Conservation (phyloP, 805 yeast species). For the Limtongia smithiae region DNA sequence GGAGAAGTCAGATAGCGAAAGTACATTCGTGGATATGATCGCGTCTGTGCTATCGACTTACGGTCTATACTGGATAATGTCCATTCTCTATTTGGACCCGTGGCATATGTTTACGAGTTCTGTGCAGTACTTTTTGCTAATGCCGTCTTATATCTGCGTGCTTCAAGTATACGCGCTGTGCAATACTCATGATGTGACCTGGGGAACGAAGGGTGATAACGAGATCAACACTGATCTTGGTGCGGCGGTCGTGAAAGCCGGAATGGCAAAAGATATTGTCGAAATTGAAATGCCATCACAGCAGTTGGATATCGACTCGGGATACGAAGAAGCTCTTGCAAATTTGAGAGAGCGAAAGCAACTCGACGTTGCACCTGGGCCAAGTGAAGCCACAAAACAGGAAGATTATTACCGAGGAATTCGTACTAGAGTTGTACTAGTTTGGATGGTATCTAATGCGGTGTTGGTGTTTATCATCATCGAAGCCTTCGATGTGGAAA, state of each 20-base stretch:
- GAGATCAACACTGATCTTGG: constrained; percentile 68
- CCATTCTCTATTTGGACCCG: constrained; percentile 81
- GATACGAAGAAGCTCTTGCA: constrained; percentile 61
- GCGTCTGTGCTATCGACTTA: constrained; percentile 86
- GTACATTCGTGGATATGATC: constrained; percentile 77
- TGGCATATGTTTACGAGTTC: constrained; percentile 89
- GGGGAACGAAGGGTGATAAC: constrained; percentile 94
- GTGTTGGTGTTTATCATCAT: constrained; percentile 72
- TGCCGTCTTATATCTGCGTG: constrained; percentile 89
- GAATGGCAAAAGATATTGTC: constrained; percentile 51
- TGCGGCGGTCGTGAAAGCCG: constrained; percentile 64
- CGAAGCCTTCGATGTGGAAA: constrained; percentile 24
- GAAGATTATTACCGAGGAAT: constrained; percentile 86
- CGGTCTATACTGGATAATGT: constrained; percentile 70
- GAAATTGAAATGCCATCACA: constrained; percentile 67
- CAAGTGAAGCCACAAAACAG: constrained; percentile 50
- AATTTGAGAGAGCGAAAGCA: constrained; percentile 39
- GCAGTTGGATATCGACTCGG: constrained; percentile 67
- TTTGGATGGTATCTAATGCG: constrained; percentile 87
- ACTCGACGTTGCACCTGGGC: constrained; percentile 36
- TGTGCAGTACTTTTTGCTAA: constrained; percentile 72
- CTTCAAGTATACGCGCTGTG: constrained; percentile 93
- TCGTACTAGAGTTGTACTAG: constrained; percentile 80
- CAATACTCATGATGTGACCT: constrained; percentile 91
- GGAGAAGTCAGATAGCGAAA: constrained; percentile 50